Conservation (phyloP, 306 rosid genomes). For the Prunus campanulata region DNA sequence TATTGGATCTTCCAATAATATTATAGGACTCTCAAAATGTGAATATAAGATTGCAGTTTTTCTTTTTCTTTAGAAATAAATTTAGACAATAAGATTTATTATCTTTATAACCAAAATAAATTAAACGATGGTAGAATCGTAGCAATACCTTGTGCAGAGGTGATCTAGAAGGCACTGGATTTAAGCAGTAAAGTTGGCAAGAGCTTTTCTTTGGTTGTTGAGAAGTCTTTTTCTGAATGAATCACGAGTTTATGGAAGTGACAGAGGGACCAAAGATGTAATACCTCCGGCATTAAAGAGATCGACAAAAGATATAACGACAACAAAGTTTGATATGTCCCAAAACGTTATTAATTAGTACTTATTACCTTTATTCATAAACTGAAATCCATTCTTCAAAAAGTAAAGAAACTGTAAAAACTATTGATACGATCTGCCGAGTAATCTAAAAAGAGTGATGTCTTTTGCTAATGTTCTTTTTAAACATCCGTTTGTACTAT, state of each 20-base stretch:
- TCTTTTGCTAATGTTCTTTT: background rate
- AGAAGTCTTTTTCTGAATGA: background rate
- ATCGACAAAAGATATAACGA: background rate
- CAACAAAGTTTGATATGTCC: background rate
- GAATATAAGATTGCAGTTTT: too few species aligned
- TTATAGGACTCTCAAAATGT: too few species aligned
- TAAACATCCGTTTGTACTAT: too few species aligned
- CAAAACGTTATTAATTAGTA: background rate
- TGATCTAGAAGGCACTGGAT: background rate
- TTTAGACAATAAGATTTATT: too few species aligned
- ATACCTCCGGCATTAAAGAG: background rate
- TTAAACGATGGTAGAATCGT: background rate
- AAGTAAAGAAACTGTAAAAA: background rate
- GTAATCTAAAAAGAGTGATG: background rate
- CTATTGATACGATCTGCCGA: too few species aligned
- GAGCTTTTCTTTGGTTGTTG: background rate
- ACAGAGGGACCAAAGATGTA: background rate
- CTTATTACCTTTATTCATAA: background rate
- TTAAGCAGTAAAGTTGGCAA: background rate
- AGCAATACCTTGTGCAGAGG: background rate
- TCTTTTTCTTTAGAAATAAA: too few species aligned
- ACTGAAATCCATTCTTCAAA: background rate
- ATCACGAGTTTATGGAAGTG: background rate
- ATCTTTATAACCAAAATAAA: background rate
- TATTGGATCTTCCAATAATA: too few species aligned